phyloP scores from a whole-genome alignment of 352 stramenopile genomes.

The Blastocystis sp. region DNA sequence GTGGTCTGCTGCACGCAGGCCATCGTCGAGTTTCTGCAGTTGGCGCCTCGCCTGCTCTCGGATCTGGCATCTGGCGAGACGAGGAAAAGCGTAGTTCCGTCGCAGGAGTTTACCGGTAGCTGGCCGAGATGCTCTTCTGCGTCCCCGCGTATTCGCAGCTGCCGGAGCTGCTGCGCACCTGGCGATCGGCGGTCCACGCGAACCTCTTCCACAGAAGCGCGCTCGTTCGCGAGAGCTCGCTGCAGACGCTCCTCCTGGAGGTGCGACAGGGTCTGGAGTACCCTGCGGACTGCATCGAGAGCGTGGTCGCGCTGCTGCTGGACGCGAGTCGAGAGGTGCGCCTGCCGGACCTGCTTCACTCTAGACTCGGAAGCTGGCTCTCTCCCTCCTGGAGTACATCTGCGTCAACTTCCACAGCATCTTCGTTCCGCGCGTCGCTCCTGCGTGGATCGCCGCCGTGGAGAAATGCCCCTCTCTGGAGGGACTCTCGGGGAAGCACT shows the following conservation, averaged over 20 bases:
- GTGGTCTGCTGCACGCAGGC: neutral
- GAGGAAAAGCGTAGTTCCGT: neutral
- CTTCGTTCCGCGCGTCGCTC: neutral
- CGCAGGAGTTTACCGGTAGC: neutral
- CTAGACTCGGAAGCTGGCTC: neutral
- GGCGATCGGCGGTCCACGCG: neutral
- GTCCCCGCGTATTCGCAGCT: neutral
- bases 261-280: constrained; percentile 23
- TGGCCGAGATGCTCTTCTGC: neutral
- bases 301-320: neutral
- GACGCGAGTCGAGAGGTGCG: neutral
- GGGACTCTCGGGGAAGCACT: neutral
- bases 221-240: neutral
- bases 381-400: neutral
- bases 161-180: neutral
- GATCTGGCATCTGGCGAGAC: neutral
- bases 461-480: neutral
- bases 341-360: neutral
- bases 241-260: neutral
- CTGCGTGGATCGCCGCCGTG: neutral
- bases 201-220: neutral
- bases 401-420: neutral
- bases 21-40: neutral
- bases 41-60: neutral
- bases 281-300: constrained; percentile 11